phyloP scores from a whole-genome alignment of 805 yeast genomes.

The Candida sakaeoensis region DNA sequence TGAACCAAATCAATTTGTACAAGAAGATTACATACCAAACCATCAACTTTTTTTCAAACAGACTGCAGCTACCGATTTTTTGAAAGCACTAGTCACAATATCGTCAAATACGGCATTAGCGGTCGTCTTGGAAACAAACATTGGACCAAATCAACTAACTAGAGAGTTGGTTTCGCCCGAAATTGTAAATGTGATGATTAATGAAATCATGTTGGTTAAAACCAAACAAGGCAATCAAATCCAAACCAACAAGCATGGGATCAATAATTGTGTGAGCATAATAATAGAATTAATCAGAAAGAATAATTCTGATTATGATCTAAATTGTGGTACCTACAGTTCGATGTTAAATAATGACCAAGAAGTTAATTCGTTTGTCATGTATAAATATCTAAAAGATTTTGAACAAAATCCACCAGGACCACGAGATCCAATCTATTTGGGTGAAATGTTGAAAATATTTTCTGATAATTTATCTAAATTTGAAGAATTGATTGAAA shows the following conservation, averaged over 20 bases:
- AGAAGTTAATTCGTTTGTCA: conserved; percentile 38
- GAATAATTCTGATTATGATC: conserved; percentile 93
- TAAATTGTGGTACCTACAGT: conserved; percentile 77
- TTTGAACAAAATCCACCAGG: conserved; percentile 88
- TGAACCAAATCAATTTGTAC: conserved; percentile 50
- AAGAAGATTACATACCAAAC: conserved; percentile 20
- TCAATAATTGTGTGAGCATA: conserved; percentile 92
- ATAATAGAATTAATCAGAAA: conserved; percentile 92
- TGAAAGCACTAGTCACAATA: conserved; percentile 89
- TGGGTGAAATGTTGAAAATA: conserved; percentile 78
- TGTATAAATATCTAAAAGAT: conserved; percentile 44
- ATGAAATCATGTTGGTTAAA: conserved; percentile 59
- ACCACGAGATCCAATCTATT: conserved; percentile 86
- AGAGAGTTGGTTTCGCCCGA: conserved; percentile 81
- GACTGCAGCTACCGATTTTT: conserved; percentile 91
- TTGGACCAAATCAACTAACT: conserved; percentile 94
- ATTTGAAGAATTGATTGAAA: conserved; percentile 60
- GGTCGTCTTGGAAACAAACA: conserved; percentile 82
- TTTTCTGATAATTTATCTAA: conserved; percentile 72
- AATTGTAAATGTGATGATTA: conserved; percentile 62
- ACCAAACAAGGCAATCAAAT: conserved; percentile 11
- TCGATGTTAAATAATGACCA: conserved; percentile 40
- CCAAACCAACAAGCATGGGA: conserved; percentile 69
- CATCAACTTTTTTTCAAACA: conserved; percentile 52
- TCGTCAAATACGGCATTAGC: conserved; percentile 75